Evolutionary conservation across 2,329 filamentous ascomycete genomes (phyloP).

Genomic region (Epichloe sp.): DNA sequence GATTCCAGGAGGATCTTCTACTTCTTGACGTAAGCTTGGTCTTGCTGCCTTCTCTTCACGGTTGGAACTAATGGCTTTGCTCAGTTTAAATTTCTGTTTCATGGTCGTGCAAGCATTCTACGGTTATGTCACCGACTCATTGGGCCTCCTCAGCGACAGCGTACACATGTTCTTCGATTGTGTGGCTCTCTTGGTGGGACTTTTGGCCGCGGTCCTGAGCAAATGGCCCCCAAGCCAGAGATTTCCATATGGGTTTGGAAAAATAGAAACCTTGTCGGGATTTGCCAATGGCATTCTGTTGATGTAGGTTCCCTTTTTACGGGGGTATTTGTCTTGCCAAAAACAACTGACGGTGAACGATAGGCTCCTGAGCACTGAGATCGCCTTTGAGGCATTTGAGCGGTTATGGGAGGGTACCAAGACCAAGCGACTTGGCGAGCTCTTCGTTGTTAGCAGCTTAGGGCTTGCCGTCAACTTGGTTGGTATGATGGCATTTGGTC

Average conservation of each 20-base stretch:
- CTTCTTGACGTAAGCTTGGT: slow-evolving; percentile 64
- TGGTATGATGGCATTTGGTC: slow-evolving; percentile 74
- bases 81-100: slow-evolving; percentile 80
- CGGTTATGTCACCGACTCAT: slow-evolving; percentile 81
- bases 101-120: slow-evolving; percentile 94
- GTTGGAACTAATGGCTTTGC: neutral
- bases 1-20: slow-evolving; percentile 95
- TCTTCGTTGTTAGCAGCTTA: slow-evolving; percentile 76
- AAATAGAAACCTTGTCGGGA: slow-evolving; percentile 89
- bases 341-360: neutral
- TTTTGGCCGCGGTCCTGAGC: slow-evolving; percentile 85
- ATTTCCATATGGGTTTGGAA: slow-evolving; percentile 93
- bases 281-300: slow-evolving; percentile 95
- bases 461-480: slow-evolving; percentile 85
- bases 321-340: neutral
- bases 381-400: slow-evolving; percentile 88
- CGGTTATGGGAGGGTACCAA: slow-evolving; percentile 72
- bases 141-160: slow-evolving; percentile 91
- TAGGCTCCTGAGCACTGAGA: slow-evolving; percentile 87
- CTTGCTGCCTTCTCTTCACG: neutral
- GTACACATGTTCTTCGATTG: slow-evolving; percentile 99
- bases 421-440: slow-evolving; percentile 71
- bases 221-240: slow-evolving; percentile 86
- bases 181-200: slow-evolving; percentile 75
- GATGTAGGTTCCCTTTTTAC: slow-evolving; percentile 42